phyloP scores from a whole-genome alignment of 1,284 basidiomycete genomes.

The Chalciporus sp. region DNA sequence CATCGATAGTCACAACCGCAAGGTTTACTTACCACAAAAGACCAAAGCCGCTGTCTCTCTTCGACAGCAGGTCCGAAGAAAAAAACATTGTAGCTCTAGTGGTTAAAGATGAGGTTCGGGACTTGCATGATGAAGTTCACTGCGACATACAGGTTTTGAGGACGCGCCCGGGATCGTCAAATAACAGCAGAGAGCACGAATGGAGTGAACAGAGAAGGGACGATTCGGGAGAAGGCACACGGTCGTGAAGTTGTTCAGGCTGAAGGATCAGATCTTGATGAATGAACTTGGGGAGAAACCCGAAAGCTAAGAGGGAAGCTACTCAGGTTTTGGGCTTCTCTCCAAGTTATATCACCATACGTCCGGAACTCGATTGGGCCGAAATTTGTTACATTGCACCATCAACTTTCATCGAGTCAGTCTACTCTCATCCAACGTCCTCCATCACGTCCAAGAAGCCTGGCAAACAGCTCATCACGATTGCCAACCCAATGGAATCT shows the following conservation, averaged over 20 bases:
- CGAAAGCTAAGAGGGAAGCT: constrained; percentile 28
- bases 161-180: neutral
- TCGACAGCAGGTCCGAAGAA: constrained; percentile 68
- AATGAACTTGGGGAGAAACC: constrained; percentile 13
- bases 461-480: constrained; percentile 67
- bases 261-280: neutral
- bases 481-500: constrained; percentile 61
- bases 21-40: constrained; percentile 62
- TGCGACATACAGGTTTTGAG: constrained; percentile 2
- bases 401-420: constrained; percentile 4
- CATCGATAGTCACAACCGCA: neutral
- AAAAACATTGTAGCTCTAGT: constrained; percentile 63
- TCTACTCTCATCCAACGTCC: constrained; percentile 40
- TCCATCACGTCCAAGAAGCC: constrained; percentile 56
- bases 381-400: constrained; percentile 11
- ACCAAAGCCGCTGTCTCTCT: constrained; percentile 79
- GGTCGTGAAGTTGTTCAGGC: constrained; percentile 3
- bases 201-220: neutral
- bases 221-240: neutral
- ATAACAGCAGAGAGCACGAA: neutral
- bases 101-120: neutral
- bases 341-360: neutral
- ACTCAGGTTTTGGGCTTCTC: too few species aligned
- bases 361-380: constrained; percentile 12
- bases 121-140: neutral